Evolutionary conservation across 805 yeast species (phyloP).

Genomic region (Hanseniaspora osmophila): DNA sequence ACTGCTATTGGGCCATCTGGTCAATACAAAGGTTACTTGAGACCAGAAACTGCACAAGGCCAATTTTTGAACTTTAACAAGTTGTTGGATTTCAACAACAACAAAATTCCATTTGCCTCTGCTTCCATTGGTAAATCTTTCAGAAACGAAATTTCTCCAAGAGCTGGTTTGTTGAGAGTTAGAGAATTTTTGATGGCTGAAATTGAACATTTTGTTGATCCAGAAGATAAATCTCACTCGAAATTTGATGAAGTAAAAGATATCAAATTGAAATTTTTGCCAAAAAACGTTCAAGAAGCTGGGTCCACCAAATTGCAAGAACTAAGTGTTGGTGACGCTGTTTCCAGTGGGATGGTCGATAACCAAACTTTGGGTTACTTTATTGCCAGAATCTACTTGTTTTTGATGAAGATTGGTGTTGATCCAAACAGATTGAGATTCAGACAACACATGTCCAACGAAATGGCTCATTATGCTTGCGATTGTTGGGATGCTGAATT

Average conservation of each 20-base stretch:
- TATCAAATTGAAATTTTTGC: conserved; percentile 60
- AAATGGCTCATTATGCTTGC: conserved; percentile 98
- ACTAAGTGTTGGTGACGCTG: conserved; percentile 82
- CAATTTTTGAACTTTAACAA: conserved; percentile 93
- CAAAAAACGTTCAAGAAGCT: conserved; percentile 74
- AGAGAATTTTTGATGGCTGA: conserved; percentile 99
- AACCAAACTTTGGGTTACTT: conserved; percentile 96
- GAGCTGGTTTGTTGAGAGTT: conserved; percentile 93
- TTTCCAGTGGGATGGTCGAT: conserved; percentile 72
- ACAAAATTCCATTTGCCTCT: conserved; percentile 97
- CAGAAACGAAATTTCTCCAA: conserved; percentile 97
- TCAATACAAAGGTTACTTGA: conserved; percentile 80
- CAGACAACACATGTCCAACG: conserved; percentile 97
- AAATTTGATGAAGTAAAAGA: conserved; percentile 67
- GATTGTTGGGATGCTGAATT: conserved; percentile 99
- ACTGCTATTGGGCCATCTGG: conserved; percentile 99
- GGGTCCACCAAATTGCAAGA: conserved; percentile 61
- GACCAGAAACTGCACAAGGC: conserved; percentile 99
- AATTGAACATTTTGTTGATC: conserved; percentile 97
- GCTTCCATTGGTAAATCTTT: conserved; percentile 97
- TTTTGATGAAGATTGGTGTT: conserved; percentile 80
- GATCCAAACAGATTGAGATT: conserved; percentile 74
- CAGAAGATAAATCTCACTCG: conserved; percentile 69
- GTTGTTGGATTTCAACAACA: conserved; percentile 85
- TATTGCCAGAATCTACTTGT: conserved; percentile 80